Evolutionary conservation across 768 basidiomycete species (phyloP), one percentile per base, ranked within the genome.

Genomic region (Lyophyllum atratum): DNA sequence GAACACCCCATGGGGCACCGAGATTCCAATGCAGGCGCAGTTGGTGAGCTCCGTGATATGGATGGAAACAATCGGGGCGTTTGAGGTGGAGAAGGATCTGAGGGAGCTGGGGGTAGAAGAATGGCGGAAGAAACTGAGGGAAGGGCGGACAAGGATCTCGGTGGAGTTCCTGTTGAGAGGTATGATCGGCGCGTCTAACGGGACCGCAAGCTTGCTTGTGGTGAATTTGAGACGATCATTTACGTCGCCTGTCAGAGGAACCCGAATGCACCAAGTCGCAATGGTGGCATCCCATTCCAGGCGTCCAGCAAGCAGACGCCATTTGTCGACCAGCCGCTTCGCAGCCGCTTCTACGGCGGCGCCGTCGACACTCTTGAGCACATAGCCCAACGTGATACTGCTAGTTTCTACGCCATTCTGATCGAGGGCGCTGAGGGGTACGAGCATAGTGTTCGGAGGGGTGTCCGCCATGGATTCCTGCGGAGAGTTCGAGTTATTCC

Each of bases 271-370:
- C 54, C 54, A 55, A 12, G 19, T 24, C 28, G 28, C 33, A 55
- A 4, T 26, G 19, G 7, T 3, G 15, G 4, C 4, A 26, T 21
- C 14, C 47, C 47, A 52, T 21, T 58, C 51, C 2, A 52, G 37
- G n/a, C 46, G 51, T n/a, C 56, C 56, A 3, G 56, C 56, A n/a
- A 57, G 44, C 12, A 57, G 44, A 17, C 56, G 49, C 56, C 56
- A 57, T 19, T 57, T 57, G n/a, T 57, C 25, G 44, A 52, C 33
- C 34, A 57, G 6, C 9, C 56, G 56, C n/a, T 40, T 46, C 15
- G 50, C 56, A 4, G 56, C 50, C 10, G 43, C 56, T 40, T 57
- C 45, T 15, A 57, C 4, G 2, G 11, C 31, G 15, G 50, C 26
- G 14, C 17, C 33, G 21, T 57, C 50, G 11, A 40, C 43, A 46